These are phyloP conservation scores for Lumnitzera racemosa DNA, from an alignment of 345 rosid species.

Conservation along the genomic window DNA sequence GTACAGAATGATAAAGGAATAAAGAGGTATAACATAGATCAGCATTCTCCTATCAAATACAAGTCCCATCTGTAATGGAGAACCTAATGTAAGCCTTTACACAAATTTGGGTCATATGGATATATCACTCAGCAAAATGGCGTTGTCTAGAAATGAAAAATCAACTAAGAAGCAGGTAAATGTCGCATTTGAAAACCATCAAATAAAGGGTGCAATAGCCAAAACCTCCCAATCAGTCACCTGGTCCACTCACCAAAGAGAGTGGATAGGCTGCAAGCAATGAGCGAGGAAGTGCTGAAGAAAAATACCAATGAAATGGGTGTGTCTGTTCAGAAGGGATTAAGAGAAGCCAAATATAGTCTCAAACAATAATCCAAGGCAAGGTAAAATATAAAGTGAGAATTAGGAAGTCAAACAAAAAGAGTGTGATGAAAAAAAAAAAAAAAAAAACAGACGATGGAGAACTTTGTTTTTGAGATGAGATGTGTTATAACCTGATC, in stretches of 20 bases:
- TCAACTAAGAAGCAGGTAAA: too few relatives aligned
- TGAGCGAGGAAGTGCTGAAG: constrained; percentile 89
- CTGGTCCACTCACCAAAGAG: constrained; percentile 51
- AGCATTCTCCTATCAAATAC: constrained; percentile 73
- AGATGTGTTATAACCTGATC: too few relatives aligned
- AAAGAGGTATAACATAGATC: constrained; percentile 50
- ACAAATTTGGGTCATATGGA: not conserved
- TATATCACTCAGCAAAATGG: not conserved
- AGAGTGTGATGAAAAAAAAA: too few relatives aligned
- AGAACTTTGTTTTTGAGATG: too few relatives aligned
- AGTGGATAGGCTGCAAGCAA: constrained; percentile 89
- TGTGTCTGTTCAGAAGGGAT: constrained; percentile 48
- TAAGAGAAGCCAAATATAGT: not conserved
- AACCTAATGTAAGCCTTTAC: not conserved
- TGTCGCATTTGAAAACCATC: too few relatives aligned
- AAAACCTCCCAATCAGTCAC: not conserved
- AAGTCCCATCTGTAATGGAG: constrained; percentile 62
- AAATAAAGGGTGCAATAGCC: not conserved
- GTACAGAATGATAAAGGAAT: constrained; percentile 69
- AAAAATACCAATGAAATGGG: constrained; percentile 88
- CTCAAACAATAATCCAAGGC: not conserved
- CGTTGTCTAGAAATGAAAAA: constrained; percentile 3
- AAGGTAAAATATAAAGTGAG: too few relatives aligned
- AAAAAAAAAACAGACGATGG: too few relatives aligned
- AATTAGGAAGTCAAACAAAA: too few relatives aligned